A percentile compares a stretch with the other conserved stretches of the same genome.
These are phyloP conservation scores for Paraphoma chrysanthemicola DNA, from an alignment of 2,329 filamentous ascomycete species.

Conservation along the genomic window DNA sequence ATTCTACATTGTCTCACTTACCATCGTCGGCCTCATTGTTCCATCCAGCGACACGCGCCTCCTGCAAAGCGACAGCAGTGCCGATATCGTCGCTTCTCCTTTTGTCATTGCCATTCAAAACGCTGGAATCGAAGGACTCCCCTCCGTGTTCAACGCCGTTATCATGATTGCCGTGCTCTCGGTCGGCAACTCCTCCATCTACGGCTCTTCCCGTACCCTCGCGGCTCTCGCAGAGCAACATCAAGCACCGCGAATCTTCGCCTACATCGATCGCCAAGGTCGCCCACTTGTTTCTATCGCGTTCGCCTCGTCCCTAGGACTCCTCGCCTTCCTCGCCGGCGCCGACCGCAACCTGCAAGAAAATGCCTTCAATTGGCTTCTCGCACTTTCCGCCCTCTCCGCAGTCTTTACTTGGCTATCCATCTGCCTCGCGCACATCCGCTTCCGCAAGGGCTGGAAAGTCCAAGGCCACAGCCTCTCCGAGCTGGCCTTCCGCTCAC, in stretches of 20 bases:
- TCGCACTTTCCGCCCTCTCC: constrained; percentile 74
- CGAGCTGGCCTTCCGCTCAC: constrained; percentile 82
- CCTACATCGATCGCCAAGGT: constrained; percentile 67
- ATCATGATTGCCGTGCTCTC: constrained; percentile 90
- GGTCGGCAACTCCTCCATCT: constrained; percentile 90
- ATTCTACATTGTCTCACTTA: constrained; percentile 86
- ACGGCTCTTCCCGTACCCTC: constrained; percentile 88
- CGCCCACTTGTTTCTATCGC: constrained; percentile 64
- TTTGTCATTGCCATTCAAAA: constrained; percentile 93
- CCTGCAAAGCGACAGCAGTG: constrained; percentile 62
- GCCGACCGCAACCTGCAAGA: constrained; percentile 42
- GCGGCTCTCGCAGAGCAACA: constrained; percentile 85
- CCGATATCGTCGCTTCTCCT: constrained; percentile 78
- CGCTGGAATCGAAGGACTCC: constrained; percentile 80
- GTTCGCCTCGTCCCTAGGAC: constrained; percentile 63
- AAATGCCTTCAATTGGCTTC: constrained; percentile 68
- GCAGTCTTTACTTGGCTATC: constrained; percentile 79
- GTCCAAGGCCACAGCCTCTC: constrained; percentile 68
- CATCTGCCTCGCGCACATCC: constrained; percentile 67
- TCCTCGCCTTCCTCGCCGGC: constrained; percentile 65
- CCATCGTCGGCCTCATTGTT: constrained; percentile 82
- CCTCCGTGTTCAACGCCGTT: constrained; percentile 92
- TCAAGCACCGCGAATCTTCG: constrained; percentile 63
- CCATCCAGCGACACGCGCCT: constrained; percentile 73
- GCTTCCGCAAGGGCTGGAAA: constrained; percentile 69